phyloP scores from a whole-genome alignment of 306 rosid species.

The Pachyrhizus erosus region DNA sequence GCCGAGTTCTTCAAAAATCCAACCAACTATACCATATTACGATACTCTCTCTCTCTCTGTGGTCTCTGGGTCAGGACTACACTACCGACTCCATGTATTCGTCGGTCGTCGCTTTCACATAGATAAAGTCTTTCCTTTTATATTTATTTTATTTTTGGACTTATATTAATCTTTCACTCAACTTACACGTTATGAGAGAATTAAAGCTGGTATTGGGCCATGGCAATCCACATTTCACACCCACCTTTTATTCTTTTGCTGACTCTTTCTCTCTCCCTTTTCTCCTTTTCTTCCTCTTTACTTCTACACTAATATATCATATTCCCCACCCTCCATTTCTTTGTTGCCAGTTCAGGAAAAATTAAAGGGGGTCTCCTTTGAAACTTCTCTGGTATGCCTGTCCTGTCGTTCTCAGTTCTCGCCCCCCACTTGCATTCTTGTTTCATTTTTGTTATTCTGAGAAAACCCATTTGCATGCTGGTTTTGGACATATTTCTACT shows the following conservation, averaged over 20 bases:
- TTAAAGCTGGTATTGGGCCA: conserved; percentile 76
- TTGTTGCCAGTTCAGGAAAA: conserved; percentile 42
- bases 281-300: conserved; percentile 70
- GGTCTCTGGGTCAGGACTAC: neutral
- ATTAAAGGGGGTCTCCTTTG: conserved; percentile 38
- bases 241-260: conserved; percentile 71
- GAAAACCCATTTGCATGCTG: conserved; percentile 15
- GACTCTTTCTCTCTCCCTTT: conserved; percentile 39
- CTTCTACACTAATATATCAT: conserved; percentile 53
- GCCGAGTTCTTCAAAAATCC: conserved; percentile 52
- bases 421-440: conserved; percentile 42
- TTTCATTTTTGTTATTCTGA: conserved; percentile 29
- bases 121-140: neutral
- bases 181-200: conserved; percentile 27
- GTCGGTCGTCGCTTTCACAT: conserved; percentile 61
- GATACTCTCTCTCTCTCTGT: conserved; percentile 20
- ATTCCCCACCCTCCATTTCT: conserved; percentile 41
- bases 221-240: conserved; percentile 73
- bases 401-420: conserved; percentile 45
- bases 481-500: conserved; percentile 13
- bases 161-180: conserved; percentile 1
- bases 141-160: neutral
- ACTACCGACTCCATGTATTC: conserved; percentile 27
- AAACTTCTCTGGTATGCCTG: conserved; percentile 59
- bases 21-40: conserved; percentile 44